Evolutionary conservation across 176 grass and related monocot genomes (phyloP).

Genomic region (Carex cristatella): DNA sequence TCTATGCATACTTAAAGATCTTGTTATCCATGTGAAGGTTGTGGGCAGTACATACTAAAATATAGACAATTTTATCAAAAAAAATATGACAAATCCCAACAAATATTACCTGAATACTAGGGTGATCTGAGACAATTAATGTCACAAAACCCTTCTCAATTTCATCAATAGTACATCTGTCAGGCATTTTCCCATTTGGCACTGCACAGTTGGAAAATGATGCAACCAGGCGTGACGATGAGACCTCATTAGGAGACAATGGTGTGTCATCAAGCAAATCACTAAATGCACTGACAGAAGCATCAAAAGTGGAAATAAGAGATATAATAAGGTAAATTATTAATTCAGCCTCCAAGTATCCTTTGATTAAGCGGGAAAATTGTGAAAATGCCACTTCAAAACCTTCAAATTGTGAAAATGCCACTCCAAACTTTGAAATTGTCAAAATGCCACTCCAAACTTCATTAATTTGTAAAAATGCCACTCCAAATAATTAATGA

Average conservation of each 20-base stretch:
- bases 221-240: slow-evolving; percentile 56
- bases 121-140: slow-evolving; percentile 55
- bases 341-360: background rate
- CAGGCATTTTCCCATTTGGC: slow-evolving; percentile 28
- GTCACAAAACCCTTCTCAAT: slow-evolving; percentile 60
- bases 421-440: too few relatives aligned
- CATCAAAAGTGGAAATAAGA: background rate
- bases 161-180: slow-evolving; percentile 36
- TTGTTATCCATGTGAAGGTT: background rate
- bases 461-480: too few relatives aligned
- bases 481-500: too few relatives aligned
- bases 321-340: slow-evolving; percentile 1
- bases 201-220: slow-evolving; percentile 33
- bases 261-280: slow-evolving; percentile 74
- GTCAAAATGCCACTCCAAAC: too few relatives aligned
- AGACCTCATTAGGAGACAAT: slow-evolving; percentile 46
- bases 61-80: background rate
- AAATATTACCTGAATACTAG: slow-evolving; percentile 53
- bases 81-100: background rate
- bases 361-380: background rate
- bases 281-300: slow-evolving; percentile 50
- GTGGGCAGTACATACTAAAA: background rate
- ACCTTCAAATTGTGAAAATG: too few relatives aligned
- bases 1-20: background rate
- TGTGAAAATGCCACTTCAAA: too few relatives aligned